phyloP scores from a whole-genome alignment of 441 rosid species.

The Adansonia madagascariensis region DNA sequence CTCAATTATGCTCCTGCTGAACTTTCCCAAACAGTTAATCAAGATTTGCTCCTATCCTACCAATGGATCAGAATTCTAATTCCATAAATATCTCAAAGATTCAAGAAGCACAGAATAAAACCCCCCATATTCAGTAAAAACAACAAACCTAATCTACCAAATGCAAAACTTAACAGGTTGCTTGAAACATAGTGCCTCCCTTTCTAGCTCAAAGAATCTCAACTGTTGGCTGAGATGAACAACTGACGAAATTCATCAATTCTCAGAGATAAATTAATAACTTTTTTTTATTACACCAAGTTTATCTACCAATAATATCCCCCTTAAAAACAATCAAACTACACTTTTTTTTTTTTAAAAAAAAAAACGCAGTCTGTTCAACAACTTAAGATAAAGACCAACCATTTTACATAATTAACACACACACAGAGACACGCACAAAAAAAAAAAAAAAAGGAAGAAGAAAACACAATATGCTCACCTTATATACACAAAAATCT shows the following conservation, averaged over 20 bases:
- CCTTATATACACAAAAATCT: not conserved
- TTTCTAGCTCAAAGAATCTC: not conserved
- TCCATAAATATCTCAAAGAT: slow-evolving; percentile 22
- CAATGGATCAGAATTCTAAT: not conserved
- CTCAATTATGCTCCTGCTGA: not conserved
- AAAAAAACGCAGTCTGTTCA: not conserved
- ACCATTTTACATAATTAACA: slow-evolving; percentile 6
- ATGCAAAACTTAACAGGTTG: not conserved
- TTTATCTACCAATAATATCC: not conserved
- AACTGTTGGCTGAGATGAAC: not conserved
- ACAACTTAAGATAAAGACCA: not conserved
- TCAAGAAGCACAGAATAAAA: slow-evolving; percentile 15
- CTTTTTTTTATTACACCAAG: not conserved
- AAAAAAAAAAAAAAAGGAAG: no score
- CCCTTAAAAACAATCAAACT: not conserved
- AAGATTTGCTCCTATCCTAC: not conserved
- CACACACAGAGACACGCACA: not conserved
- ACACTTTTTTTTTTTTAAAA: not conserved
- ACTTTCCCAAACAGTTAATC: not conserved
- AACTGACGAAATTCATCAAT: not conserved
- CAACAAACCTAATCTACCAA: not conserved
- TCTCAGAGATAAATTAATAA: not conserved
- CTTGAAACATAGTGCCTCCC: not conserved
- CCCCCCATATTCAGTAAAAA: not conserved
- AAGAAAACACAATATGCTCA: not conserved